These are phyloP conservation scores for Kwoniella pini DNA, from an alignment of 768 basidiomycete species.

Conservation along the genomic window DNA sequence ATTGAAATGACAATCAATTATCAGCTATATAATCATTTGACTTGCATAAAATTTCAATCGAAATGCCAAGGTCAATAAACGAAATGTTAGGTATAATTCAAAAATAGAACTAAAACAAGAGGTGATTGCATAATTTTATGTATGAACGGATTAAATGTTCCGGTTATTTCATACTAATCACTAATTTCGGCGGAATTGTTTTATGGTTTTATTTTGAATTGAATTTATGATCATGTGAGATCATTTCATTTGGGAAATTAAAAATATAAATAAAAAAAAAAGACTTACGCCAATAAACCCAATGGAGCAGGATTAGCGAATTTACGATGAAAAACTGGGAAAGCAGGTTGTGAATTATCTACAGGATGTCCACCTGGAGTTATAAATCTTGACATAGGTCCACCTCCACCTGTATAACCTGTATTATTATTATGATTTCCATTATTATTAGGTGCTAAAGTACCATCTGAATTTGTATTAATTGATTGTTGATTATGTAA, in stretches of 20 bases:
- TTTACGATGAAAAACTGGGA: constrained; percentile 47
- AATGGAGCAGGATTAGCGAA: constrained; percentile 55
- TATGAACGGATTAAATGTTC: too few relatives aligned
- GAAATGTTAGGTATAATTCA: too few relatives aligned
- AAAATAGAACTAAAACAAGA: too few relatives aligned
- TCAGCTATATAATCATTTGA: constrained; percentile 1
- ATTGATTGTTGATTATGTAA: not conserved
- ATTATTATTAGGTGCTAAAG: not conserved
- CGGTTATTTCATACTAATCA: too few relatives aligned
- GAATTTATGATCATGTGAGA: too few relatives aligned
- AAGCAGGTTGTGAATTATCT: constrained; percentile 48
- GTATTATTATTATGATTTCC: not conserved
- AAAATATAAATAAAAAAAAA: not conserved
- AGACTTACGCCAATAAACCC: constrained; percentile 40
- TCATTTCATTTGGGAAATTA: too few relatives aligned
- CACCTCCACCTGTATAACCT: constrained; percentile 30
- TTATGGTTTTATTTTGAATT: too few relatives aligned
- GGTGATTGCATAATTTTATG: too few relatives aligned
- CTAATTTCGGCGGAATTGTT: too few relatives aligned
- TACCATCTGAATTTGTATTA: not conserved
- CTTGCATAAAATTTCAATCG: too few relatives aligned
- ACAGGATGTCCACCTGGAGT: constrained; percentile 52
- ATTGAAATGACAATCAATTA: not conserved
- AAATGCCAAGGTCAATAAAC: not conserved
- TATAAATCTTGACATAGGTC: constrained; percentile 38